phyloP scores from a whole-genome alignment of 208 protist species.

The Trypanosomatidae sp. region DNA sequence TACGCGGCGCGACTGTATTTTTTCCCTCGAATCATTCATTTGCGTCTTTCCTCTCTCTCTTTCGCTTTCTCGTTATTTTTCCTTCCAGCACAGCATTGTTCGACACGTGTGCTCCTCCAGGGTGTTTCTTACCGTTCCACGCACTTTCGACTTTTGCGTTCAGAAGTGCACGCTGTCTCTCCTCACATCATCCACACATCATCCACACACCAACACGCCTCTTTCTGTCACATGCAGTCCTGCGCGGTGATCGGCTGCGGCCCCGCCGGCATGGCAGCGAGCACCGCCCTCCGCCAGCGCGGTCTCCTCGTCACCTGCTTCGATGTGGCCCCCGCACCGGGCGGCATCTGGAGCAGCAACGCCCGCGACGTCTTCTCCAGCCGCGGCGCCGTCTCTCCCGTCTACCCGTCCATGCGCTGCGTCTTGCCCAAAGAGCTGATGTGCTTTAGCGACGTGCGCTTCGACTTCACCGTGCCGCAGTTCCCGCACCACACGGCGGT shows the following conservation, averaged over 20 bases:
- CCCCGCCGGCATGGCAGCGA: slow-evolving; percentile 82
- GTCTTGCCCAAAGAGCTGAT: slow-evolving; percentile 87
- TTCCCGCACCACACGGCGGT: slow-evolving; percentile 87
- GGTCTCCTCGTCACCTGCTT: slow-evolving; percentile 90
- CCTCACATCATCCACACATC: too few relatives aligned
- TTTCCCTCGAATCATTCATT: too few relatives aligned
- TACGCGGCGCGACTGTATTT: too few relatives aligned
- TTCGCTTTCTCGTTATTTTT: too few relatives aligned
- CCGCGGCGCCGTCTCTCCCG: slow-evolving; percentile 68
- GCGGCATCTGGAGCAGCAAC: slow-evolving; percentile 81
- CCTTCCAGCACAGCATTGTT: too few relatives aligned
- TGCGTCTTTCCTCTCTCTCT: too few relatives aligned
- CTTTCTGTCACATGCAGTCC: too few relatives aligned
- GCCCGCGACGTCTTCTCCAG: slow-evolving; percentile 65
- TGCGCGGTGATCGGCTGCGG: slow-evolving; percentile 90
- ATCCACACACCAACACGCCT: too few relatives aligned
- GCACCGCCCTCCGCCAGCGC: slow-evolving; percentile 57
- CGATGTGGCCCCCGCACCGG: slow-evolving; percentile 54
- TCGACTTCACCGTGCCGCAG: slow-evolving; percentile 82
- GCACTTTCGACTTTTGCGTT: too few relatives aligned
- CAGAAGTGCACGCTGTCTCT: too few relatives aligned
- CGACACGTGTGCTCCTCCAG: too few relatives aligned
- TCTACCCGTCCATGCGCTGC: slow-evolving; percentile 85
- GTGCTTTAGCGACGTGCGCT: slow-evolving; percentile 80
- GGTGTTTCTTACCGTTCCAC: too few relatives aligned